Evolutionary conservation across 441 rosid species (phyloP).

Genomic region (Isatis lusitanica): DNA sequence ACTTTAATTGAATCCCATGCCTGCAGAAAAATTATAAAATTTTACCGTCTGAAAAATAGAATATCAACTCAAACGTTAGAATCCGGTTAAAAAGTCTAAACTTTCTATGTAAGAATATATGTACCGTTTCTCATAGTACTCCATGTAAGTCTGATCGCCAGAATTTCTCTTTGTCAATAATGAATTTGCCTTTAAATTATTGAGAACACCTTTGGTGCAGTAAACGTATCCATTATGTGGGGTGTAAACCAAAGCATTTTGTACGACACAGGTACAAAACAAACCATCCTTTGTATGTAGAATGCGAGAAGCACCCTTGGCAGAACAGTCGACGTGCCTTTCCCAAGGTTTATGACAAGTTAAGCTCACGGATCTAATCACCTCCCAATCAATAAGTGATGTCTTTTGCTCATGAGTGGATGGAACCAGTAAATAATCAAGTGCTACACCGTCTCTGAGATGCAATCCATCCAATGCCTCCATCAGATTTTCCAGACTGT

Average conservation of each 20-base stretch:
- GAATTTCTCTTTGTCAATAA: slow-evolving; percentile 47
- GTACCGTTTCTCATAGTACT: slow-evolving; percentile 56
- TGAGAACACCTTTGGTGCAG: slow-evolving; percentile 49
- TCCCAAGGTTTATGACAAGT: slow-evolving; percentile 29
- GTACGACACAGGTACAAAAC: slow-evolving; percentile 53
- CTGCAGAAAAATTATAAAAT: slow-evolving; percentile 42
- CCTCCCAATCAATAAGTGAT: slow-evolving; percentile 57
- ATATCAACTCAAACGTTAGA: neutral
- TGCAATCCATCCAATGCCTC: slow-evolving; percentile 40
- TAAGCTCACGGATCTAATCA: slow-evolving; percentile 45
- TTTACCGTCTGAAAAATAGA: neutral
- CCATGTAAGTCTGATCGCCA: slow-evolving; percentile 44
- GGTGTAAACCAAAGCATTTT: slow-evolving; percentile 68
- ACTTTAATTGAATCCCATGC: slow-evolving; percentile 46
- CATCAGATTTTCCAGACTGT: slow-evolving; percentile 38
- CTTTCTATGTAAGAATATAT: slow-evolving; percentile 1
- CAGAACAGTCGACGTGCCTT: slow-evolving; percentile 42
- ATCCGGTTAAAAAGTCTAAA: neutral
- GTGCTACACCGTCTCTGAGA: slow-evolving; percentile 29
- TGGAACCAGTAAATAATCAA: slow-evolving; percentile 78
- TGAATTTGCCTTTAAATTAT: slow-evolving; percentile 55
- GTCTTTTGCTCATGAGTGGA: slow-evolving; percentile 17
- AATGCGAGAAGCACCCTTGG: slow-evolving; percentile 31
- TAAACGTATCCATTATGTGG: slow-evolving; percentile 72
- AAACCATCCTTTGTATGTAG: slow-evolving; percentile 55